phyloP scores from a whole-genome alignment of 495 filamentous ascomycete genomes.

The Neurospora cerealis region DNA sequence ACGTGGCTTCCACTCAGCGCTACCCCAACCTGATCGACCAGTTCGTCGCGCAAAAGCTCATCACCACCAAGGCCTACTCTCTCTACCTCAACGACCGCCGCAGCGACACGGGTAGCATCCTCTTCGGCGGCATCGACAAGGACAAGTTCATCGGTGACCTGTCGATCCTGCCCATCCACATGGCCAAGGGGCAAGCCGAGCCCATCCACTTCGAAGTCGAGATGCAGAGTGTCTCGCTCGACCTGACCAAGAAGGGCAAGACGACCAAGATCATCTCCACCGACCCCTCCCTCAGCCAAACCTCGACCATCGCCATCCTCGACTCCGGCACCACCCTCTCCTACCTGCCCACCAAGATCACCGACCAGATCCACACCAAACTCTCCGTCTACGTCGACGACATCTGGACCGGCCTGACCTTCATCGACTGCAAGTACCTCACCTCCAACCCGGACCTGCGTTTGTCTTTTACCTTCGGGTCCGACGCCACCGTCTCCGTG shows the following conservation, averaged over 20 bases:
- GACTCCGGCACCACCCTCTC: constrained; percentile 79
- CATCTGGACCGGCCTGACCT: constrained; percentile 31
- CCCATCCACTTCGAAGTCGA: constrained; percentile 32
- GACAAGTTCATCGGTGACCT: constrained; percentile 73
- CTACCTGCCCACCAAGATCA: constrained; percentile 63
- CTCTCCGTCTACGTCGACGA: constrained; percentile 45
- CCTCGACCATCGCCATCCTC: constrained; percentile 51
- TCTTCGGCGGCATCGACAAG: constrained; percentile 87
- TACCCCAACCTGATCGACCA: constrained; percentile 76
- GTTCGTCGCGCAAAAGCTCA: constrained; percentile 58
- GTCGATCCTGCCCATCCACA: constrained; percentile 55
- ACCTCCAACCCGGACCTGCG: constrained; percentile 48
- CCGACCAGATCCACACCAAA: constrained; percentile 43
- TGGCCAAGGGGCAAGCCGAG: constrained; percentile 20
- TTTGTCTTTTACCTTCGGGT: constrained; percentile 51
- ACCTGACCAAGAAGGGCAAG: constrained; percentile 22
- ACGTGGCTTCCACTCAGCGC: constrained; percentile 52
- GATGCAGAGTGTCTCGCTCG: constrained; percentile 23
- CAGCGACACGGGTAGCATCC: constrained; percentile 62
- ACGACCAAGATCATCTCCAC: constrained; percentile 26
- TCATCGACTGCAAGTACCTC: constrained; percentile 36
- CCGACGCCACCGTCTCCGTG: constrained; percentile 50
- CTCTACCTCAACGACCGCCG: constrained; percentile 61
- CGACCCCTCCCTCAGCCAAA: constrained; percentile 26
- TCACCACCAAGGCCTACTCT: constrained; percentile 77